Base-by-base conservation (phyloP, 192 early-diverging fungal genomes). In the Radiomyces spectabilis region DNA sequence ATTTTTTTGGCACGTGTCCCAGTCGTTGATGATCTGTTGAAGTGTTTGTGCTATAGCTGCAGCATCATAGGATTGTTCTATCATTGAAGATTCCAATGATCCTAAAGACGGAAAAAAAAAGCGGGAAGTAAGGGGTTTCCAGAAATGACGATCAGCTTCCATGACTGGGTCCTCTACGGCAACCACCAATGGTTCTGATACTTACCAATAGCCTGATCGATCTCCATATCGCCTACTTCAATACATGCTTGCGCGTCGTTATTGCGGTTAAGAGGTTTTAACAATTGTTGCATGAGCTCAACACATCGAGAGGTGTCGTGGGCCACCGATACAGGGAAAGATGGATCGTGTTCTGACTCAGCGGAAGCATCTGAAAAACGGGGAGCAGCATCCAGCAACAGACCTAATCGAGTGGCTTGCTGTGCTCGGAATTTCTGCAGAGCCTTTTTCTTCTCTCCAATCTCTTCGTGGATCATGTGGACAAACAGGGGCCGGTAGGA, bases 351-450 rank as follows among this genome's bases (percentile, higher is more conserved):
- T n/a, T n/a, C n/a, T n/a, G n/a, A n/a, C n/a, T n/a, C n/a, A n/a
- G n/a, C n/a, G n/a, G n/a, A n/a, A n/a, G n/a, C n/a, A n/a, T n/a
- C n/a, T n/a, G n/a, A n/a, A n/a, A n/a, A n/a, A n/a, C n/a, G n/a
- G n/a, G 77, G 59, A 18, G 72, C 76, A 16, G 71, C 61, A 15
- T 76, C 59, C 15, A 77, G 59, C 16, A 89, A 58, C n/a, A 81
- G 35, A 5, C 89, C 89, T 22, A 92, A 70, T 48, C 68, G 74
- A 16, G 65, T 72, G 0, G 87, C 83, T 41, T 88, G 76, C 22
- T 71, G 63, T 25, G 81, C 61, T 26, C 78, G 74, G 22, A 80
- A 65, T 15, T 60, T 44, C 5, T 57, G 68, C 5, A 88, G 59
- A 10, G 61, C 60, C 4, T 45, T 54, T 19, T 65, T 73, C 52